Conservation (phyloP, 768 basidiomycete genomes). For the Dacryopinax primogenitus region DNA sequence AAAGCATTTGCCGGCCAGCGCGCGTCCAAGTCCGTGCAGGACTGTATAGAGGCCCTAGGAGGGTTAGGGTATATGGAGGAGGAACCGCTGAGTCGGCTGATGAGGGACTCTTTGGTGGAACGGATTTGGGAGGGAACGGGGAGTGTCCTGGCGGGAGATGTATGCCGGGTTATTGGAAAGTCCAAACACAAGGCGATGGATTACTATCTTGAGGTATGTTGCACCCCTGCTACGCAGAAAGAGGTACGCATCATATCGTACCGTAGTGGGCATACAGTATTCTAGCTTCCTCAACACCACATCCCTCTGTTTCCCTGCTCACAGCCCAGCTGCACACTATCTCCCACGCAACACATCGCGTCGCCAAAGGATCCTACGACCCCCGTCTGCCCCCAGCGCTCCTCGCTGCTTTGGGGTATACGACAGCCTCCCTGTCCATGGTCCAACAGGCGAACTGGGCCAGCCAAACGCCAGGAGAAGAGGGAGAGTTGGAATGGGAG, state of each 20-base stretch:
- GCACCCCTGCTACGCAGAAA: not conserved
- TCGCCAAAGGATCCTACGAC: conserved; percentile 16
- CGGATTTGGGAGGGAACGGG: conserved; percentile 71
- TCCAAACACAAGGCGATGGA: conserved; percentile 27
- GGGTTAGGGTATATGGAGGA: conserved; percentile 80
- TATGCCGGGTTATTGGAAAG: conserved; percentile 43
- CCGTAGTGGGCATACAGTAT: conserved; percentile 18
- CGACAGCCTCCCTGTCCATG: conserved; percentile 43
- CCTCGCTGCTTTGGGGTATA: conserved; percentile 44
- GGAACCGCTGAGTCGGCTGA: conserved; percentile 26
- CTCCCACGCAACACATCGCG: conserved; percentile 23
- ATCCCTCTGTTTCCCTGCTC: not conserved
- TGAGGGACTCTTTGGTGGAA: conserved; percentile 60
- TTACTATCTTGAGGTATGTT: conserved; percentile 38
- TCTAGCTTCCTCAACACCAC: not conserved
- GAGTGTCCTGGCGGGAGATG: conserved; percentile 50
- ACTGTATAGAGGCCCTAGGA: conserved; percentile 60
- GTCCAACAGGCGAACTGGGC: conserved; percentile 63
- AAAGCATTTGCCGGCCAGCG: conserved; percentile 62
- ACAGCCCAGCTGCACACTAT: not conserved
- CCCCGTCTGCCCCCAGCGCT: conserved; percentile 45
- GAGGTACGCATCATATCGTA: not conserved
- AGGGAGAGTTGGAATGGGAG: conserved; percentile 35
- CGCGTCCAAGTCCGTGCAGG: conserved; percentile 50
- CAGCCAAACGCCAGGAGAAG: conserved; percentile 17